Base-by-base conservation (phyloP, 768 basidiomycete genomes). In the Mycena crocata region DNA sequence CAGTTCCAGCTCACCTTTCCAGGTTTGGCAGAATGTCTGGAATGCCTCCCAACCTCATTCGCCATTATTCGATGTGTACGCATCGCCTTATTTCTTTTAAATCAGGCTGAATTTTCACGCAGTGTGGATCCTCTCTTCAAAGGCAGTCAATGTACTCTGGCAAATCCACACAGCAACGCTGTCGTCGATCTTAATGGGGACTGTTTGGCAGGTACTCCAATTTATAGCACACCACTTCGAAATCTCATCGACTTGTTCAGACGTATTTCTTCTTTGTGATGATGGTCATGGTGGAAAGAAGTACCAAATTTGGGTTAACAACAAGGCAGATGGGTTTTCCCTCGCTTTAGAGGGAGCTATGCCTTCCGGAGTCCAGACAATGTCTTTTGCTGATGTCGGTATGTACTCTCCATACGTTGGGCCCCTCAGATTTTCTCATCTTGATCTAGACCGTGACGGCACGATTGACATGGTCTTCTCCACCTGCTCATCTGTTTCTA, bases 391-490 rank as follows among this genome's bases (percentile, higher is more conserved):
- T 42, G 97, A 99, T 70, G 87, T 99, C 70, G 93, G 96, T 94
- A 73, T 62, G 83, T 78, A 42, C 39, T 23, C 21, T 17, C 19
- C 35, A n/a, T 23, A 21, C 19, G 26, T 46, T 23, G 26, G 42
- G 28, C 32, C 34, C 63, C 7, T 56, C 57, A 24, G 9, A 58
- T 5, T 62, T 54, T 64, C 44, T 65, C 34, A 2, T 14, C 13
- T 57, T 9, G 56, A 32, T 55, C 2, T 65, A 93, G 96, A 99
- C 73, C 90, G 98, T 9, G 98, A 99, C 72, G 98, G 98, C 1
- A 96, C 97, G 1, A 93, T 99, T 34, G 98, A 99, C 76, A 89
- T 99, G 86, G 84, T 99, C 48, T 95, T 98, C 74, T 87, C 94
- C 0, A 93, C 93, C 0, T 99, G 98, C 75, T 79, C 83, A 0